Evolutionary conservation across 495 filamentous ascomycete species (phyloP).

Genomic region (Penicillium coprophilum): DNA sequence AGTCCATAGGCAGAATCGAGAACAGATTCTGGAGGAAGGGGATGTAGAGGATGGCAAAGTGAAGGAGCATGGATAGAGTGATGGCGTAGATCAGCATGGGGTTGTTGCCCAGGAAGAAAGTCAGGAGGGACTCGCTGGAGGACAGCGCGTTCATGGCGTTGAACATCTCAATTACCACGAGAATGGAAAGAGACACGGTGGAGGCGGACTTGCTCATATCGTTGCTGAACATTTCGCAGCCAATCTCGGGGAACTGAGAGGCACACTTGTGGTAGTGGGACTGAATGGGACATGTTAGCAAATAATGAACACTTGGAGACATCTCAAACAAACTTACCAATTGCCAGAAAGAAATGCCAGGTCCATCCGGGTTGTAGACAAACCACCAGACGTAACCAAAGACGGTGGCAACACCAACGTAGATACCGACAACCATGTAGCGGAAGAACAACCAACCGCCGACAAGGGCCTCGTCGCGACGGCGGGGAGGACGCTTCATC

Average conservation of each 20-base stretch:
- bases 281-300: constrained; percentile 32
- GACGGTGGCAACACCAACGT: constrained; percentile 93
- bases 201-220: constrained; percentile 89
- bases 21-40: constrained; percentile 88
- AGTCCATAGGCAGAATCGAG: constrained; percentile 84
- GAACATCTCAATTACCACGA: constrained; percentile 99
- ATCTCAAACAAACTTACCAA: constrained; percentile 54
- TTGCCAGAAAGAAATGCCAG: constrained; percentile 90
- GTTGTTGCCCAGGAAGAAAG: constrained; percentile 92
- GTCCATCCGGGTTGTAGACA: constrained; percentile 90
- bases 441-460: constrained; percentile 96
- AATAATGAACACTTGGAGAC: neutral
- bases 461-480: constrained; percentile 88
- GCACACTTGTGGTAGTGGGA: constrained; percentile 94
- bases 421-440: constrained; percentile 93
- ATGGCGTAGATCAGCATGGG: constrained; percentile 97
- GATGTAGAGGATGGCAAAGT: constrained; percentile 91
- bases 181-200: constrained; percentile 86
- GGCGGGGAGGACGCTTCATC: constrained; percentile 87
- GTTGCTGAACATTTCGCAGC: constrained; percentile 91
- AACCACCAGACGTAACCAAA: constrained; percentile 99
- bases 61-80: constrained; percentile 88
- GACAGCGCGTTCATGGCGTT: constrained; percentile 99
- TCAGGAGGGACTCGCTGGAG: constrained; percentile 90
- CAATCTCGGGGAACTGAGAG: constrained; percentile 82